Conservation (phyloP, 306 rosid species). For the Medicago ruthenica region DNA sequence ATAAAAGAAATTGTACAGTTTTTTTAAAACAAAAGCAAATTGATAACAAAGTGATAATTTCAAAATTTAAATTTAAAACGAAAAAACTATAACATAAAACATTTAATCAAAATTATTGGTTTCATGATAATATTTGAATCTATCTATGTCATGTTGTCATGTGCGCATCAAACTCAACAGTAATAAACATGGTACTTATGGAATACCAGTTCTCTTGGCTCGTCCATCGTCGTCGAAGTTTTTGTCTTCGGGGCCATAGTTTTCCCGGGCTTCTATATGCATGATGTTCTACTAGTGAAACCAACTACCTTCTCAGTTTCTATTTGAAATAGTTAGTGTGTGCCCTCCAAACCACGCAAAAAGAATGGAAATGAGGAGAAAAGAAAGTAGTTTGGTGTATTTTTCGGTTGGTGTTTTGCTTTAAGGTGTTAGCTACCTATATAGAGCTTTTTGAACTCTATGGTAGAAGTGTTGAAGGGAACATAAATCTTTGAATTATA, state of each 20-base stretch:
- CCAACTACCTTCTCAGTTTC: slow-evolving; percentile 17
- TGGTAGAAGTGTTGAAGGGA: neutral
- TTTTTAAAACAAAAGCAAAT: neutral
- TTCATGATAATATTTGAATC: neutral
- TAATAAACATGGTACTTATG: neutral
- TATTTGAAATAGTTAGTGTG: neutral
- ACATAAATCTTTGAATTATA: slow-evolving; percentile 14
- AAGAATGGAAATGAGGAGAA: neutral
- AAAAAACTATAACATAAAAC: neutral
- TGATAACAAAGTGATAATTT: neutral
- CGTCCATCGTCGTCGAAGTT: slow-evolving; percentile 92
- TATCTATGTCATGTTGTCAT: neutral
- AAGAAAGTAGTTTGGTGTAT: slow-evolving; percentile 8
- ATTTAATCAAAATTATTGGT: neutral
- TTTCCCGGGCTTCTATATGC: slow-evolving; percentile 68
- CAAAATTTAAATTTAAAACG: neutral
- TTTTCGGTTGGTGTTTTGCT: slow-evolving; percentile 23
- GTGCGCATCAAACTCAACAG: neutral
- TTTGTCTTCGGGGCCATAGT: slow-evolving; percentile 50
- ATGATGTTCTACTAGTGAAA: slow-evolving; percentile 58
- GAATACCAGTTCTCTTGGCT: slow-evolving; percentile 71
- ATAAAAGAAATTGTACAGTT: neutral
- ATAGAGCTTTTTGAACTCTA: slow-evolving; percentile 26
- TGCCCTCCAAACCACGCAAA: neutral
- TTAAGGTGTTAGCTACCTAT: slow-evolving; percentile 20